phyloP scores from a whole-genome alignment of 208 protist species.

The Wallacemonas sp. region DNA sequence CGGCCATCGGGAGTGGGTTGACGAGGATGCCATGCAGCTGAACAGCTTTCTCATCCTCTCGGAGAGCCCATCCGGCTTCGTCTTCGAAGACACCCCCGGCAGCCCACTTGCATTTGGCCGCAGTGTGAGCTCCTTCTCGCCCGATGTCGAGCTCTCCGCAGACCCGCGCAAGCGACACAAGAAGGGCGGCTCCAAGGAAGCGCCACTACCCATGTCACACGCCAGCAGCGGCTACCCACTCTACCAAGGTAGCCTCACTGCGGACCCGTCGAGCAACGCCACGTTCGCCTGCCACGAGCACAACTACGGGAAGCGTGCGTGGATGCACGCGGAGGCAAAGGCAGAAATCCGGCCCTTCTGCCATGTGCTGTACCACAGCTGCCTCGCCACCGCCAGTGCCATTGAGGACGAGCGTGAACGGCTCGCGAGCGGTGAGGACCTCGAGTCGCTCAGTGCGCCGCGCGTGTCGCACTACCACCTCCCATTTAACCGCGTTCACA shows the following conservation, averaged over 20 bases:
- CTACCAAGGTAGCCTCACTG: not conserved
- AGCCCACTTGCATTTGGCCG: not conserved
- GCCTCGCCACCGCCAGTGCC: not conserved
- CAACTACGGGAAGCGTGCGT: slow-evolving; percentile 19
- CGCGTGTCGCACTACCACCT: slow-evolving; percentile 29
- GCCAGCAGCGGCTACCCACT: not conserved
- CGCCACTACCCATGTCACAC: too few relatives aligned
- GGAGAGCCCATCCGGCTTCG: not conserved
- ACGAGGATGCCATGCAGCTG: slow-evolving; percentile 20
- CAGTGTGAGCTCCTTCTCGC: not conserved
- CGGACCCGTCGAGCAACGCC: not conserved
- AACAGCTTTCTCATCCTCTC: slow-evolving; percentile 30
- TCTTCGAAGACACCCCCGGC: not conserved
- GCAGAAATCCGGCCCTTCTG: slow-evolving; percentile 44
- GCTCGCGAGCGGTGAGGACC: not conserved
- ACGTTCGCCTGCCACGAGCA: slow-evolving; percentile 14
- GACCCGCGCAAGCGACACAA: slow-evolving; percentile 6
- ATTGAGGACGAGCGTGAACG: not conserved
- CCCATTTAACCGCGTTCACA: slow-evolving; percentile 32
- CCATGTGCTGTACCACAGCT: slow-evolving; percentile 42
- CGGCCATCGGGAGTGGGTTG: not conserved
- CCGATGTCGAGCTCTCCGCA: not conserved
- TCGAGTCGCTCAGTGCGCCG: not conserved
- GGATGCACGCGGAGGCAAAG: slow-evolving; percentile 25
- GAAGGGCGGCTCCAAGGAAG: not conserved